Evolutionary conservation across 345 rosid species (phyloP).

Genomic region (Rhodomyrtus tomentosa): DNA sequence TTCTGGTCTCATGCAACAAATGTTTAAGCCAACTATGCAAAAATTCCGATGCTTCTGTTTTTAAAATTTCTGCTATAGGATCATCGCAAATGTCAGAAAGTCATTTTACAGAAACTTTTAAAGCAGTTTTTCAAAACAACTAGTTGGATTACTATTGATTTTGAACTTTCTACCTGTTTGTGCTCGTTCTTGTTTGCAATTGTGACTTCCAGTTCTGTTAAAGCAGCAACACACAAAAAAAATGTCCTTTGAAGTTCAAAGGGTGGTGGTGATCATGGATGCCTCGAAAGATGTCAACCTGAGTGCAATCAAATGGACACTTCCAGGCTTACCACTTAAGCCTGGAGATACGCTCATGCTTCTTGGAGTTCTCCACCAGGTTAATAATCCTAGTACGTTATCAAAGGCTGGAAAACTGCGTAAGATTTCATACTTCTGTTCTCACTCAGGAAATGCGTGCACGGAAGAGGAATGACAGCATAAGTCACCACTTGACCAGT

Average conservation of each 20-base stretch:
- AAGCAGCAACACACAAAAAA: not conserved
- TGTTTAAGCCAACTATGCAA: not conserved
- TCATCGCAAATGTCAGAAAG: not conserved
- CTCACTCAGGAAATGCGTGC: not conserved
- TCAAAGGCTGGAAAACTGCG: conserved; percentile 22
- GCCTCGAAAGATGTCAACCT: conserved; percentile 25
- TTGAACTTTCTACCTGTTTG: not conserved
- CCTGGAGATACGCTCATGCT: conserved; percentile 33
- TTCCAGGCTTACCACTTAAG: conserved; percentile 23
- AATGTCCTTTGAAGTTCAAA: conserved; percentile 18
- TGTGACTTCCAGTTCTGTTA: not conserved
- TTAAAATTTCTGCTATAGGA: not conserved
- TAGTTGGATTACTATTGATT: not conserved
- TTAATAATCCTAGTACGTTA: conserved; percentile 56
- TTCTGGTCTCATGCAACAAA: not conserved
- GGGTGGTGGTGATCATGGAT: conserved; percentile 42
- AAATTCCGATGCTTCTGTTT: not conserved
- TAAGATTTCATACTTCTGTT: conserved; percentile 12
- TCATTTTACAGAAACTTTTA: not conserved
- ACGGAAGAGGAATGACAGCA: not conserved
- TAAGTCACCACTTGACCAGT: not conserved
- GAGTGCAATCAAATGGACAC: conserved; percentile 13
- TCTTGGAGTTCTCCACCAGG: conserved; percentile 43
- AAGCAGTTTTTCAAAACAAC: not conserved
- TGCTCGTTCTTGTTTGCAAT: not conserved